Evolutionary conservation across 73 alveolate species (phyloP).

Genomic region (Diophrys appendiculata): DNA sequence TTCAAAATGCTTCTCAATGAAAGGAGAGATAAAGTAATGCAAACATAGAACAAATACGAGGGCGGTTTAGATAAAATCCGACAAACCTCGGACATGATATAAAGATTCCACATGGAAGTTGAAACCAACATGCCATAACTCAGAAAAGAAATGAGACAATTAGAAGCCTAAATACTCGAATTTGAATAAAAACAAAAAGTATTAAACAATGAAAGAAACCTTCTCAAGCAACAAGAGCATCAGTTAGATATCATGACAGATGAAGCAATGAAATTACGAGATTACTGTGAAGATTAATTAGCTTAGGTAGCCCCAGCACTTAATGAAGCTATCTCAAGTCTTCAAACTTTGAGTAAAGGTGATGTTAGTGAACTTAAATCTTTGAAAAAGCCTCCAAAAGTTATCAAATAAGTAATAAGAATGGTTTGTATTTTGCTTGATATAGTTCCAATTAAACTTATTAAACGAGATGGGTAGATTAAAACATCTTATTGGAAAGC

Average conservation of each 20-base stretch:
- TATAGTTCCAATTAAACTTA: background rate
- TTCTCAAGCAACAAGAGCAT: background rate
- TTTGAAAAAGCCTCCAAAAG: background rate
- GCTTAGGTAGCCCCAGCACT: background rate
- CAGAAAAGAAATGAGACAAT: constrained; percentile 60
- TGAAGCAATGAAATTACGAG: background rate
- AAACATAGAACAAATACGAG: constrained; percentile 59
- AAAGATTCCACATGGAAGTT: constrained; percentile 54
- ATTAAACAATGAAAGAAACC: background rate
- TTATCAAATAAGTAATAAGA: background rate
- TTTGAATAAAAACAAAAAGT: background rate
- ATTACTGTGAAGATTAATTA: background rate
- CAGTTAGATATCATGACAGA: background rate
- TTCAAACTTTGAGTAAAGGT: background rate
- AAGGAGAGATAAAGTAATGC: constrained; percentile 72
- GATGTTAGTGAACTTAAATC: constrained; percentile 1
- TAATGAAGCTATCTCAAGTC: background rate
- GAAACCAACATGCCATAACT: constrained; percentile 53
- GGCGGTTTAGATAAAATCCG: constrained; percentile 63
- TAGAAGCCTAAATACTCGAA: constrained; percentile 53
- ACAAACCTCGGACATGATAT: constrained; percentile 61
- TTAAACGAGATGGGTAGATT: background rate
- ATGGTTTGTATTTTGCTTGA: background rate
- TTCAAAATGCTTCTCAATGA: constrained; percentile 62
- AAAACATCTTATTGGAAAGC: background rate